Conservation (phyloP, 1,139 yeast species). For the Pichia sp. region DNA sequence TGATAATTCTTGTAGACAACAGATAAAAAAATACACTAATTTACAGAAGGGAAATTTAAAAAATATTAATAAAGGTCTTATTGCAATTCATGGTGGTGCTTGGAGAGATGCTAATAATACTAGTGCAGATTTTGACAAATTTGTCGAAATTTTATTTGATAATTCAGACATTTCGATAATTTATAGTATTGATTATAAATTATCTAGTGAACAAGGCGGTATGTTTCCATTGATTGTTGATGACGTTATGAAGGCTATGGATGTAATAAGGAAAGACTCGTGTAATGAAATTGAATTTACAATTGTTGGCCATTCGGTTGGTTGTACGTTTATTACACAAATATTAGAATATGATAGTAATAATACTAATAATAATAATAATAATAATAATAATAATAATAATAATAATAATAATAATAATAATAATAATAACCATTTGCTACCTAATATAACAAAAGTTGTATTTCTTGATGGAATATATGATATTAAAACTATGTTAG, state of each 20-base stretch:
- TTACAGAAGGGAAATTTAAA: too few relatives aligned
- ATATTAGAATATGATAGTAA: slow-evolving; percentile 31
- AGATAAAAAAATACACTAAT: background rate
- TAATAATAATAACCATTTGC: too few relatives aligned
- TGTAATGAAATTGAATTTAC: slow-evolving; percentile 24
- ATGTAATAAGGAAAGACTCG: slow-evolving; percentile 24
- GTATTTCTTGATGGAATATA: slow-evolving; percentile 49
- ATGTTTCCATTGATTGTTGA: slow-evolving; percentile 56
- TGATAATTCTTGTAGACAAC: background rate
- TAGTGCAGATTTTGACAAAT: slow-evolving; percentile 43
- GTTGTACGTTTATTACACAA: slow-evolving; percentile 67
- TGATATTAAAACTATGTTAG: slow-evolving; percentile 35
- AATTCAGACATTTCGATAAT: slow-evolving; percentile 2
- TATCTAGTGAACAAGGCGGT: slow-evolving; percentile 46
- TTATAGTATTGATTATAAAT: slow-evolving; percentile 58
- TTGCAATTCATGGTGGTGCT: slow-evolving; percentile 83
- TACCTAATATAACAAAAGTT: slow-evolving; percentile 23
- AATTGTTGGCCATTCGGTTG: slow-evolving; percentile 76
- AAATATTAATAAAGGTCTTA: background rate
- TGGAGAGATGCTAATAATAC: slow-evolving; percentile 73
- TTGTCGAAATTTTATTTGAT: slow-evolving; percentile 28
- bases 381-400: too few relatives aligned
- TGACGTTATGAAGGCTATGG: slow-evolving; percentile 49
- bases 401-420: too few relatives aligned
- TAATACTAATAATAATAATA: background rate